Evolutionary conservation across 805 yeast genomes (phyloP).

Genomic region (Candida sanyiensis): DNA sequence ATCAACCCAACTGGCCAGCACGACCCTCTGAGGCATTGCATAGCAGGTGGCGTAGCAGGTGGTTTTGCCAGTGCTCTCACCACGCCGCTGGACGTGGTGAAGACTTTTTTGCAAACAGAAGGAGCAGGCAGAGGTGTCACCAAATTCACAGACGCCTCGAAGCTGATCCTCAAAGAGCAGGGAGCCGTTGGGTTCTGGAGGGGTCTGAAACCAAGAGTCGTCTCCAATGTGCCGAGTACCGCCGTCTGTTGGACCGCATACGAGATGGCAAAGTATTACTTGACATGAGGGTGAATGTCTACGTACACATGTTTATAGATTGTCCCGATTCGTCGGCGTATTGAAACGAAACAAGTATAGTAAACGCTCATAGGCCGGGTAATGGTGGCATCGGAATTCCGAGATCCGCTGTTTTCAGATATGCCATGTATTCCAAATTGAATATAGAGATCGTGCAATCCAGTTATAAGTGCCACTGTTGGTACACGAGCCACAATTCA

Average conservation of each 20-base stretch:
- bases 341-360: no score
- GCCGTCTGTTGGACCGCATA: conserved; percentile 98
- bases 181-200: conserved; percentile 66
- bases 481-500: no score
- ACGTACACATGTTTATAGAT: background rate
- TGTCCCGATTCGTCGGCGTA: no score
- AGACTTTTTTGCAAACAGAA: conserved; percentile 84
- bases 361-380: no score
- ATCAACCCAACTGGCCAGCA: conserved; percentile 73
- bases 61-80: conserved; percentile 93
- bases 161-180: conserved; percentile 51
- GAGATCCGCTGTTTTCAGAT: no score
- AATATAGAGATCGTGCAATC: no score
- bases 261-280: conserved; percentile 79
- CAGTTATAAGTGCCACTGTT: no score
- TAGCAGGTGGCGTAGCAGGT: conserved; percentile 91
- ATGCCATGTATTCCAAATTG: no score
- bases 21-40: conserved; percentile 90
- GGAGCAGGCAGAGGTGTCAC: conserved; percentile 44
- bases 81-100: conserved; percentile 89
- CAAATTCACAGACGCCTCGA: conserved; percentile 67
- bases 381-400: no score
- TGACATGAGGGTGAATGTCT: conserved; percentile 8
- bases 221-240: conserved; percentile 90
- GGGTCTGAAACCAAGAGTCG: conserved; percentile 85